Evolutionary conservation across 1,284 basidiomycete species (phyloP), one percentile per base, ranked within the genome.

Genomic region (Cryptococcus sp.): DNA sequence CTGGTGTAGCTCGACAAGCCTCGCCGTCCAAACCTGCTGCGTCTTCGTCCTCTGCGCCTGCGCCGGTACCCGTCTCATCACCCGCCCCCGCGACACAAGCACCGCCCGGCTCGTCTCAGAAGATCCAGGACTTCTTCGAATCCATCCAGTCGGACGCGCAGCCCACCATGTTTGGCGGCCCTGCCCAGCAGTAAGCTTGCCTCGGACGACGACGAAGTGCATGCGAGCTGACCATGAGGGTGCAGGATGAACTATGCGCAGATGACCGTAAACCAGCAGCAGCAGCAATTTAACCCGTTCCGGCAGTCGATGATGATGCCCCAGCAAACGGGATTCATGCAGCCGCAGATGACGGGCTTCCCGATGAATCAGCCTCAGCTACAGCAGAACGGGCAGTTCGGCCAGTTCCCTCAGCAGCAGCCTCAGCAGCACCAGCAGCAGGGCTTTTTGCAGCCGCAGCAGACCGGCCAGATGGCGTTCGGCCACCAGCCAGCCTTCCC

Each of bases 41-140:
- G 23, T 38, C 53, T 4, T 50, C 59, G 13, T 57, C 57, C 12
- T 24, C 39, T 45, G 24, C 60, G 3, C 55, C 62, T 16, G 55
- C 55, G 43, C 62, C 62, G 5, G 46, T 62, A 11, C 37, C 52
- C 24, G 57, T 60, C 4, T 35, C 67, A 0, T 60, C 60, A n/a
- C 50, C 63, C 12, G 42, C 65, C 7, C 61, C 53, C 3, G 55
- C 66, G 3, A 33, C 28, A 33, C 28, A 33, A 33, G 64, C 70
- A 1, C 70, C 70, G 23, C 62, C 68, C 23, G 70, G 66, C 5
- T 55, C 70, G 13, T 64, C 73, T 8, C 70, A 73, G 56, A 73
- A 68, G 67, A 81, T 89, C 54, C 79, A 87, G 38, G 96, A 98
- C 77, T 96, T 98, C 80, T 97, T 98, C 78, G 80, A 83, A 49